A percentile compares a stretch with the other conserved stretches of the same genome.
These are phyloP conservation scores for Platanthera zijinensis DNA, from an alignment of 106 monocot genomes.

Conservation along the genomic window DNA sequence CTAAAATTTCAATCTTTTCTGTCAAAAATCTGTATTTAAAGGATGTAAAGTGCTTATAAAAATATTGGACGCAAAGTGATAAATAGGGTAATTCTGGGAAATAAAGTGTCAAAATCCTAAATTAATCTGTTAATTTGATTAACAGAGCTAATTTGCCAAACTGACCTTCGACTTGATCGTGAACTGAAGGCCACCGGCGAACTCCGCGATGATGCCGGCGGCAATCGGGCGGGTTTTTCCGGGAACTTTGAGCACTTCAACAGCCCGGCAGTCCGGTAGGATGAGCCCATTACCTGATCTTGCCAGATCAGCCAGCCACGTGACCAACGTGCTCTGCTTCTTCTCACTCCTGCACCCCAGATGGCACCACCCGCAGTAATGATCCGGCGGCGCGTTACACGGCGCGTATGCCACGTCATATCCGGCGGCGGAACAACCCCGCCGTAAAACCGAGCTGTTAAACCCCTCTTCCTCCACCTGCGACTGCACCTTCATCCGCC, in stretches of 20 bases:
- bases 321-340: slow-evolving; percentile 41
- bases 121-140: neutral
- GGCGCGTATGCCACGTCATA: slow-evolving; percentile 28
- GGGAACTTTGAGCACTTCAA: slow-evolving; percentile 4
- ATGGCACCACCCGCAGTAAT: slow-evolving; percentile 66
- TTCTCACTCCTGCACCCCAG: slow-evolving; percentile 44
- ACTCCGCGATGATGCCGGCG: slow-evolving; percentile 15
- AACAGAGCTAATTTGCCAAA: neutral
- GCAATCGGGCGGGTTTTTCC: slow-evolving; percentile 8
- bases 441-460: slow-evolving; percentile 30
- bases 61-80: no score
- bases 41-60: no score
- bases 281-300: slow-evolving; percentile 48
- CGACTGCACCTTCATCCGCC: slow-evolving; percentile 36
- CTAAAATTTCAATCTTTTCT: no score
- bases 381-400: slow-evolving; percentile 40
- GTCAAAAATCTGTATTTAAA: no score
- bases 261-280: slow-evolving; percentile 22
- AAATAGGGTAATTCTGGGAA: no score
- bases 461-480: slow-evolving; percentile 32
- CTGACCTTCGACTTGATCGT: slow-evolving; percentile 17
- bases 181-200: slow-evolving; percentile 4
- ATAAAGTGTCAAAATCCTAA: no score
- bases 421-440: slow-evolving; percentile 41
- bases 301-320: slow-evolving; percentile 54